These are phyloP conservation scores for Rhamnella rubrinervis DNA, from an alignment of 331 rosid genomes.

Conservation along the genomic window DNA sequence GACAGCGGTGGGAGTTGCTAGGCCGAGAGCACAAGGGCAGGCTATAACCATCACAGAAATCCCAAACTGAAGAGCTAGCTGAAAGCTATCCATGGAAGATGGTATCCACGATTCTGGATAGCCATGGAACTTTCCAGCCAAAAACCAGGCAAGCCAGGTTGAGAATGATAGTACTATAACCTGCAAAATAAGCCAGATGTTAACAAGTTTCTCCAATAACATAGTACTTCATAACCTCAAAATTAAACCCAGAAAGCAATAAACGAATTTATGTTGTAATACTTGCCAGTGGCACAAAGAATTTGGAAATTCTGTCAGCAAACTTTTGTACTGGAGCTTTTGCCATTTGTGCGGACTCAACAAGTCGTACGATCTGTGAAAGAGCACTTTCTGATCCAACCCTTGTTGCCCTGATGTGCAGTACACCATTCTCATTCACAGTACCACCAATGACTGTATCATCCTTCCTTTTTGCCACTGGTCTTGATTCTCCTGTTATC, in stretches of 20 bases:
- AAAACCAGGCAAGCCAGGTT: constrained; percentile 77
- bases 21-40: constrained; percentile 91
- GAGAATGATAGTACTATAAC: constrained; percentile 64
- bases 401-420: constrained; percentile 67
- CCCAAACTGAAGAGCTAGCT: constrained; percentile 83
- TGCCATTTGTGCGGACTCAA: constrained; percentile 91
- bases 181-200: constrained; percentile 25
- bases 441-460: constrained; percentile 83
- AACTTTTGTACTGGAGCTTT: constrained; percentile 87
- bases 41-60: constrained; percentile 91
- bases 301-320: constrained; percentile 78
- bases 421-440: constrained; percentile 70
- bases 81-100: constrained; percentile 62
- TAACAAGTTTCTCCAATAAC: background rate
- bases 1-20: constrained; percentile 88
- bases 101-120: constrained; percentile 85
- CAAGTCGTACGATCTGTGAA: constrained; percentile 73
- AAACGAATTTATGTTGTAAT: background rate
- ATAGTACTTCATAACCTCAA: background rate
- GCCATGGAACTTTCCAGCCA: constrained; percentile 56
- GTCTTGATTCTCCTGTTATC: constrained; percentile 81
- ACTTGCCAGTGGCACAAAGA: constrained; percentile 66
- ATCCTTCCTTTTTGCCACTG: constrained; percentile 60
- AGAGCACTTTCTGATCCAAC: constrained; percentile 88
- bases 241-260: background rate